Evolutionary conservation across 192 early-diverging fungal genomes (phyloP).

Genomic region (Dissophora globulifera): DNA sequence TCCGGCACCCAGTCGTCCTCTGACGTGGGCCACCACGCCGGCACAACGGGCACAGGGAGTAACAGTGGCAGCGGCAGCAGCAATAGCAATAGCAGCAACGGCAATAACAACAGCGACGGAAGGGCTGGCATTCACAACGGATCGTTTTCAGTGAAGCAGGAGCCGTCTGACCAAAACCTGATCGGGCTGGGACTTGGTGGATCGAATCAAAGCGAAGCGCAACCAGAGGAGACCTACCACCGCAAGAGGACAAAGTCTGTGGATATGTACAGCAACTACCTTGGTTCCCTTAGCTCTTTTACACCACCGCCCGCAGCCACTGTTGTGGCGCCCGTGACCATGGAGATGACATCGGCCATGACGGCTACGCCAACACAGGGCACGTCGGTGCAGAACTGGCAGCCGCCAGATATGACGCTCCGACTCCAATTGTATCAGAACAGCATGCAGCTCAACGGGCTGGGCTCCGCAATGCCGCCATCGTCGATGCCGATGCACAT

Average conservation of each 20-base stretch:
- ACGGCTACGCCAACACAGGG: conserved; percentile 20
- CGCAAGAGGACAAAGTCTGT: conserved; percentile 52
- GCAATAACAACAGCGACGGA: not conserved
- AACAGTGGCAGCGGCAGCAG: not conserved
- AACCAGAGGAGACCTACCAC: conserved; percentile 36
- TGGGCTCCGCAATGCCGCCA: conserved; percentile 28
- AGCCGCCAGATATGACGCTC: conserved; percentile 50
- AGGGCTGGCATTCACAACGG: conserved; percentile 2
- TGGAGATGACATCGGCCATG: conserved; percentile 19
- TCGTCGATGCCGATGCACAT: conserved; percentile 33
- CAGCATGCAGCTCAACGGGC: conserved; percentile 31
- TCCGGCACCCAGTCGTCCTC: conserved; percentile 2
- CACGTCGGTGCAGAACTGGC: conserved; percentile 49
- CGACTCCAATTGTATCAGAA: conserved; percentile 45
- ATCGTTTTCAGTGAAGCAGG: conserved; percentile 19
- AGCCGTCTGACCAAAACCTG: conserved; percentile 18
- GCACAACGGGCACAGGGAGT: not conserved
- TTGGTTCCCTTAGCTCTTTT: conserved; percentile 27
- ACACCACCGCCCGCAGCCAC: conserved; percentile 2
- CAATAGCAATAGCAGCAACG: not conserved
- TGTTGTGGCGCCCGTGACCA: not conserved
- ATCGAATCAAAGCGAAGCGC: conserved; percentile 2
- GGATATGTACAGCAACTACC: conserved; percentile 46
- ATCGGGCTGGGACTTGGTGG: conserved; percentile 35
- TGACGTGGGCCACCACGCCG: not conserved